Evolutionary conservation across 139 green algal species (phyloP).

Genomic region (Astrephomene gubernaculifera): DNA sequence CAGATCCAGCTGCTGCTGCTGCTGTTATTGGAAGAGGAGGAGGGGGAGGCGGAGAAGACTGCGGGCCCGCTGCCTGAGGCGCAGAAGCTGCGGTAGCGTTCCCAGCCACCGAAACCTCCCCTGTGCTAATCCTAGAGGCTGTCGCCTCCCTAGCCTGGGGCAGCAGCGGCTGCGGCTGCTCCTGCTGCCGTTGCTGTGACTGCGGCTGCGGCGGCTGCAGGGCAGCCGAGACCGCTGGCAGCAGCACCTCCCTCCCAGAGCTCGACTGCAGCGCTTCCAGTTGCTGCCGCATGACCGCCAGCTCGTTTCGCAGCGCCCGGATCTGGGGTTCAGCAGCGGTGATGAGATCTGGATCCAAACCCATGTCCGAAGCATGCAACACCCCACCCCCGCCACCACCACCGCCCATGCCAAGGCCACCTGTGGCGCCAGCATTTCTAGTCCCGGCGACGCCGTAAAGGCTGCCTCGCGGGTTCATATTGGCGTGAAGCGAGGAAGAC

Average conservation of each 20-base stretch:
- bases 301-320: slow-evolving; percentile 34
- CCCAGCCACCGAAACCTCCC: no score
- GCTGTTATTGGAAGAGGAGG: no score
- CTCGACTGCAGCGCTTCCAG: slow-evolving; percentile 22
- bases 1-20: background rate
- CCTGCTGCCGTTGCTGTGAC: background rate
- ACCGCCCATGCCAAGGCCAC: background rate
- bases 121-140: no score
- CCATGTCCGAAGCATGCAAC: background rate
- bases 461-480: background rate
- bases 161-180: background rate
- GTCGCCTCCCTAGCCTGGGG: background rate
- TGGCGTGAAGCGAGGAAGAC: background rate
- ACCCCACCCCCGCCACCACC: background rate
- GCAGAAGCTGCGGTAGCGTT: no score
- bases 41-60: no score
- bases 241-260: background rate
- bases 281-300: slow-evolving; percentile 43
- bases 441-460: background rate
- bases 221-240: background rate
- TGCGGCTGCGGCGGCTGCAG: background rate
- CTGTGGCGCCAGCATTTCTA: no score
- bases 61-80: no score
- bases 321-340: slow-evolving; percentile 42
- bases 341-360: no score